Conservation (phyloP, 1,284 basidiomycete species). For the Boletus sp. region DNA sequence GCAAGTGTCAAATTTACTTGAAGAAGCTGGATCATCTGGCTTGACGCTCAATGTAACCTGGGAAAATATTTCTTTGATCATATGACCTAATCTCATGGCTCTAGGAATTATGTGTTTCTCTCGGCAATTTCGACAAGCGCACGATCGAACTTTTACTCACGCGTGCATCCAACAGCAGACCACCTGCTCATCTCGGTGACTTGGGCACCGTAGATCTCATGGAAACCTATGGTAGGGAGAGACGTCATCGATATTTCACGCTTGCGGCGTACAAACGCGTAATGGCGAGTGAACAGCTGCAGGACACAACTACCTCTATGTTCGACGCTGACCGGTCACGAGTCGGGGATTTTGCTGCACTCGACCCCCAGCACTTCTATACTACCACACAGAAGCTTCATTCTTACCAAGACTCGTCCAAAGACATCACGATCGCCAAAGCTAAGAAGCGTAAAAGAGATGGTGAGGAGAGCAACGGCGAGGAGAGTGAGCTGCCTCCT, state of each 20-base stretch:
- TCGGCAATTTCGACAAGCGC: constrained; percentile 73
- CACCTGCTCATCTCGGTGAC: constrained; percentile 69
- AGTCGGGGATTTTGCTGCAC: constrained; percentile 52
- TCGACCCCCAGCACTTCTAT: constrained; percentile 53
- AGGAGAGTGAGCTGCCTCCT: constrained; percentile 29
- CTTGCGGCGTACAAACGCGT: constrained; percentile 56
- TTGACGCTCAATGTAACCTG: constrained; percentile 64
- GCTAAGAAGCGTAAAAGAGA: constrained; percentile 32
- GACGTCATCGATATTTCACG: constrained; percentile 77
- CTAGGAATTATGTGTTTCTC: constrained; percentile 64
- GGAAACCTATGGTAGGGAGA: constrained; percentile 78
- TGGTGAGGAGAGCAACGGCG: constrained; percentile 20
- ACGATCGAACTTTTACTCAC: constrained; percentile 75
- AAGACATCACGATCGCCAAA: constrained; percentile 26
- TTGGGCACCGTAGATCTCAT: constrained; percentile 63
- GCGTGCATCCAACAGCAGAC: constrained; percentile 60
- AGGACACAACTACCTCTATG: constrained; percentile 45
- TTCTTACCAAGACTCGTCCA: constrained; percentile 51
- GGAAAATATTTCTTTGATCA: constrained; percentile 2
- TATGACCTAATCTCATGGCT: constrained; percentile 13
- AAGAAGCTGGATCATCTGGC: constrained; percentile 62
- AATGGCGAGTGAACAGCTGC: constrained; percentile 56
- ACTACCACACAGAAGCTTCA: constrained; percentile 40
- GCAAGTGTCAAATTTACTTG: constrained; percentile 70
- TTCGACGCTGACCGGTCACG: constrained; percentile 45